phyloP scores from a whole-genome alignment of 2,329 filamentous ascomycete genomes.

The Talaromyces piceae region DNA sequence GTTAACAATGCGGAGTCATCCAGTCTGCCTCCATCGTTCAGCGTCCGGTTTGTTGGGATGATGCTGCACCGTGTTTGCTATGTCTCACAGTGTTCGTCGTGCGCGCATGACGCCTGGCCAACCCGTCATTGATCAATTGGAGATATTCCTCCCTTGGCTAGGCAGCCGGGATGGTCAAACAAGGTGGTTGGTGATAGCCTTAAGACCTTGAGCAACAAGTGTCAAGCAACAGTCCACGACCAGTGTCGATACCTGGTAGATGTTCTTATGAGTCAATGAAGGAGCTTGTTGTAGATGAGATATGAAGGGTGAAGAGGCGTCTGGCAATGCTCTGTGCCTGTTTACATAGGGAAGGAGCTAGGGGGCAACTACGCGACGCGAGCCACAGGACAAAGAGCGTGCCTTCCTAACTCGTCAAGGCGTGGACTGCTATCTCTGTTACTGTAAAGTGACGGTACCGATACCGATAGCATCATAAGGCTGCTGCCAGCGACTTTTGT shows the following conservation, averaged over 20 bases:
- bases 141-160: slow-evolving; percentile 21
- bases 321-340: neutral
- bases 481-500: neutral
- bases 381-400: neutral
- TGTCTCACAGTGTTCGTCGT: slow-evolving; percentile 8
- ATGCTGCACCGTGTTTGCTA: slow-evolving; percentile 1
- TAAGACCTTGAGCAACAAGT: slow-evolving; percentile 1
- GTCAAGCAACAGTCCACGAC: neutral
- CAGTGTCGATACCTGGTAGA: too few relatives aligned
- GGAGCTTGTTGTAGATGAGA: too few relatives aligned
- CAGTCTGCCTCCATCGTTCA: slow-evolving; percentile 13
- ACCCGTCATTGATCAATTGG: slow-evolving; percentile 18
- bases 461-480: too few relatives aligned
- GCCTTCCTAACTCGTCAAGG: neutral
- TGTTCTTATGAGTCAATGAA: too few relatives aligned
- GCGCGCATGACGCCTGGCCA: slow-evolving; percentile 20
- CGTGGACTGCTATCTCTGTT: neutral
- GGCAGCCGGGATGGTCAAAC: slow-evolving; percentile 34
- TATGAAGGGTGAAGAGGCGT: too few relatives aligned
- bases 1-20: slow-evolving; percentile 18
- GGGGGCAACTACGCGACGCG: neutral
- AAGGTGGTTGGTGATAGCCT: slow-evolving; percentile 29
- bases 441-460: neutral
- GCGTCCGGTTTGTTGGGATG: slow-evolving; percentile 13
- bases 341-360: neutral